Percentiles rank a stretch among this genome's conserved stretches.
phyloP scores from a whole-genome alignment of 2,329 filamentous ascomycete genomes.

The Rhynchosporium agropyri region DNA sequence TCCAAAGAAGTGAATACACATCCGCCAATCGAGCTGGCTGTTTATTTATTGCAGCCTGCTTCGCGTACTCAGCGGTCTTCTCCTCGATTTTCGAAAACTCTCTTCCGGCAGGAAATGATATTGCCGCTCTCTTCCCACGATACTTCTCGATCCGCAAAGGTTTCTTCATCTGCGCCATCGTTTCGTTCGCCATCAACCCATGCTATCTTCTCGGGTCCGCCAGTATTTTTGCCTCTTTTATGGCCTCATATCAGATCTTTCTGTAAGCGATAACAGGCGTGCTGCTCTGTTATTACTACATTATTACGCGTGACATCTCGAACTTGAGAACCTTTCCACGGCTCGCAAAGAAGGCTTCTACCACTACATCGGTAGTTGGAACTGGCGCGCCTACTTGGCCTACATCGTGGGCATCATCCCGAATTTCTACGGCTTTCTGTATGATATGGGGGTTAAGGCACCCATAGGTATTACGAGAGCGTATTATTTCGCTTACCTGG shows the following conservation, averaged over 20 bases:
- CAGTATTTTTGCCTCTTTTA: conserved; percentile 45
- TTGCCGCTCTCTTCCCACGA: conserved; percentile 45
- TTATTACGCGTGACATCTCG: conserved; percentile 44
- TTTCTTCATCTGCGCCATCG: conserved; percentile 45
- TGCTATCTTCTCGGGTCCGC: conserved; percentile 46
- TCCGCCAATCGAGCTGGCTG: conserved; percentile 44
- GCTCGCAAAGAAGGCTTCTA: conserved; percentile 40
- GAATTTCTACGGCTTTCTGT: conserved; percentile 48
- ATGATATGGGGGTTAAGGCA: conserved; percentile 46
- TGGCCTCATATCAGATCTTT: conserved; percentile 49
- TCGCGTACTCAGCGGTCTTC: conserved; percentile 49
- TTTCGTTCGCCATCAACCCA: conserved; percentile 44
- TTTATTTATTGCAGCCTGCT: conserved; percentile 47
- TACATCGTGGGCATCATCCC: conserved; percentile 46
- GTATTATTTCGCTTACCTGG: conserved; percentile 59
- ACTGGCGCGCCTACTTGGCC: conserved; percentile 42
- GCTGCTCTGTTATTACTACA: conserved; percentile 48
- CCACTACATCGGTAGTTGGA: conserved; percentile 44
- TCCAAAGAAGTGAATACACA: conserved; percentile 44
- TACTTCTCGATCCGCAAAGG: conserved; percentile 47
- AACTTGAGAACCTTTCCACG: conserved; percentile 45
- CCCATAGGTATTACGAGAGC: conserved; percentile 47
- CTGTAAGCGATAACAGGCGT: conserved; percentile 48
- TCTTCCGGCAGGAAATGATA: conserved; percentile 46
- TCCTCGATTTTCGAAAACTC: conserved; percentile 49